phyloP scores from a whole-genome alignment of 768 basidiomycete species.

The Steccherinum ochraceum region DNA sequence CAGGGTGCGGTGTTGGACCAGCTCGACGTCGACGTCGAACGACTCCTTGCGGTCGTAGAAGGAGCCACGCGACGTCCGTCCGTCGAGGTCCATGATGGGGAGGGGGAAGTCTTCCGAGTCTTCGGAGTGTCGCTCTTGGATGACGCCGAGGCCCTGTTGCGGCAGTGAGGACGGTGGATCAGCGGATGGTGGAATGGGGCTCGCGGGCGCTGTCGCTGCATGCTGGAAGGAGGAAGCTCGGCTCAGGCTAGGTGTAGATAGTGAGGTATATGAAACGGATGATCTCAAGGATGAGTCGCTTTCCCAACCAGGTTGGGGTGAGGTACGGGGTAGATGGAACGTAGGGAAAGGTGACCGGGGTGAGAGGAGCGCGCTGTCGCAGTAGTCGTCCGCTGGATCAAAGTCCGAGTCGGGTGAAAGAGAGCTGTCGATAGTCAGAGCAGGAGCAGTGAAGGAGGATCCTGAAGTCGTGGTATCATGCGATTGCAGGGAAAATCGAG shows the following conservation, averaged over 20 bases:
- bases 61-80: background rate
- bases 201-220: slow-evolving; percentile 16
- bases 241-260: slow-evolving; percentile 20
- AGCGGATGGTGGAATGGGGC: background rate
- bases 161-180: background rate
- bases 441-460: slow-evolving; percentile 4
- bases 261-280: slow-evolving; percentile 24
- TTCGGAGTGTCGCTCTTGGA: slow-evolving; percentile 28
- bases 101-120: slow-evolving; percentile 3
- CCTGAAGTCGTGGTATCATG: slow-evolving; percentile 20
- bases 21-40: background rate
- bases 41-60: background rate
- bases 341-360: slow-evolving; percentile 16
- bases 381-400: slow-evolving; percentile 25
- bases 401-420: slow-evolving; percentile 15
- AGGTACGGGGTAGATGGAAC: slow-evolving; percentile 29
- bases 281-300: slow-evolving; percentile 42
- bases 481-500: background rate
- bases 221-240: slow-evolving; percentile 23
- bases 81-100: background rate
- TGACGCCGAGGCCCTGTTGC: slow-evolving; percentile 27
- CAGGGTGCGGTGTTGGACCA: background rate
- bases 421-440: background rate
- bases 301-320: slow-evolving; percentile 27
- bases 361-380: slow-evolving; percentile 17